Conservation (phyloP, 208 protist species). For the Porcisia hertigi region DNA sequence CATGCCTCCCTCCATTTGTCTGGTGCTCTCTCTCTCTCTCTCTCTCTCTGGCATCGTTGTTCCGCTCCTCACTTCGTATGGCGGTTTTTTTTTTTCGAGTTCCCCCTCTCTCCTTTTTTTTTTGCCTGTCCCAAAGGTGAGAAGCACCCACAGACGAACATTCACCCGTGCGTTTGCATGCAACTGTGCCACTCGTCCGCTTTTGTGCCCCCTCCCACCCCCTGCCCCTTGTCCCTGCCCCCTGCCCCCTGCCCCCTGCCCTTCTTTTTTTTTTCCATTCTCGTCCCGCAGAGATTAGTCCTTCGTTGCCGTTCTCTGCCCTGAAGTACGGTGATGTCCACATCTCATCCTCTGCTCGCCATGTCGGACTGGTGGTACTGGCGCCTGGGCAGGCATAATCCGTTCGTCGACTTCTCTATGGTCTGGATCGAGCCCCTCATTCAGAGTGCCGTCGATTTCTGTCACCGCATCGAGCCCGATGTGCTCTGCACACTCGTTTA, state of each 20-base stretch:
- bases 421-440: slow-evolving; percentile 28
- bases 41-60: background rate
- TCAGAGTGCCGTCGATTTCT: slow-evolving; percentile 22
- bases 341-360: background rate
- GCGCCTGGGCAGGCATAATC: slow-evolving; percentile 11
- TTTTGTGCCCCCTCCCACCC: background rate
- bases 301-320: too few relatives aligned
- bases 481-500: slow-evolving; percentile 49
- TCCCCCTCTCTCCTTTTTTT: too few relatives aligned
- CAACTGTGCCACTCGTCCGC: background rate
- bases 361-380: slow-evolving; percentile 12
- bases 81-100: too few relatives aligned
- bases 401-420: slow-evolving; percentile 32
- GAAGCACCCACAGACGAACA: background rate
- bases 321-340: too few relatives aligned
- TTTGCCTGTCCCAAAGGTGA: background rate
- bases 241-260: too few relatives aligned
- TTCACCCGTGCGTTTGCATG: background rate
- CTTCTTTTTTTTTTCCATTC: too few relatives aligned
- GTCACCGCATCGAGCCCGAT: slow-evolving; percentile 33
- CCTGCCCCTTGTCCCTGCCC: too few relatives aligned
- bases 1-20: too few relatives aligned
- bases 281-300: too few relatives aligned
- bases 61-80: background rate
- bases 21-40: too few relatives aligned